Conservation (phyloP, 345 rosid species). For the Erodium maritimum region DNA sequence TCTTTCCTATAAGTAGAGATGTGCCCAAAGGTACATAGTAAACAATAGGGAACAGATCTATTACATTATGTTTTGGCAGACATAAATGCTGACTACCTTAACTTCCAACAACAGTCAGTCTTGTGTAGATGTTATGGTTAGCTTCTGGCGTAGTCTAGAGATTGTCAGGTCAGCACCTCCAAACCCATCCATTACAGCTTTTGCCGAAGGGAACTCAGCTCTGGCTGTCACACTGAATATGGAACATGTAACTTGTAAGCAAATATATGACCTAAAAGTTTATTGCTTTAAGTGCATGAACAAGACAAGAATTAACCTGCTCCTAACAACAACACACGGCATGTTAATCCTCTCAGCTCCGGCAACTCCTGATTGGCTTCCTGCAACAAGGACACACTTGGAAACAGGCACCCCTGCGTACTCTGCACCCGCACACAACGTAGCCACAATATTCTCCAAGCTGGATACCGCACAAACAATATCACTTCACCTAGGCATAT, state of each 20-base stretch:
- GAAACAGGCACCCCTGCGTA: slow-evolving; percentile 38
- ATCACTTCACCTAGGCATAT: too few relatives aligned
- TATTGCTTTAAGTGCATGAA: too few relatives aligned
- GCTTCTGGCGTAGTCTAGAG: slow-evolving; percentile 34
- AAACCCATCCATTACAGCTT: slow-evolving; percentile 74
- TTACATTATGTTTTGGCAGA: neutral
- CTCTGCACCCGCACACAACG: slow-evolving; percentile 87
- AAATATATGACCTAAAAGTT: too few relatives aligned
- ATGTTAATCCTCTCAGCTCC: slow-evolving; percentile 76
- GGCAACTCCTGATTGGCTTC: slow-evolving; percentile 68
- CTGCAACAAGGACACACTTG: slow-evolving; percentile 76
- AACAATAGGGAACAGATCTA: too few relatives aligned
- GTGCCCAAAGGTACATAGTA: too few relatives aligned
- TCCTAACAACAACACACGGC: slow-evolving; percentile 74
- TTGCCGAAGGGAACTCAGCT: slow-evolving; percentile 75
- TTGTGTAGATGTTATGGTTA: slow-evolving; percentile 20
- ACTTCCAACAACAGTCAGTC: neutral
- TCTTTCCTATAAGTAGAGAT: too few relatives aligned
- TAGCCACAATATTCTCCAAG: slow-evolving; percentile 58
- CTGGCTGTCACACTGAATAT: slow-evolving; percentile 58
- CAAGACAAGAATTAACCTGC: slow-evolving; percentile 41
- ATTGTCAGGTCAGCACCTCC: slow-evolving; percentile 82
- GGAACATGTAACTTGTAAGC: neutral
- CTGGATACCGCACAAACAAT: slow-evolving; percentile 19
- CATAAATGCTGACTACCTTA: neutral